A percentile compares a stretch with the other conserved stretches of the same genome.
phyloP scores from a whole-genome alignment of 352 stramenopile species.

The Phytophthora kernoviae region DNA sequence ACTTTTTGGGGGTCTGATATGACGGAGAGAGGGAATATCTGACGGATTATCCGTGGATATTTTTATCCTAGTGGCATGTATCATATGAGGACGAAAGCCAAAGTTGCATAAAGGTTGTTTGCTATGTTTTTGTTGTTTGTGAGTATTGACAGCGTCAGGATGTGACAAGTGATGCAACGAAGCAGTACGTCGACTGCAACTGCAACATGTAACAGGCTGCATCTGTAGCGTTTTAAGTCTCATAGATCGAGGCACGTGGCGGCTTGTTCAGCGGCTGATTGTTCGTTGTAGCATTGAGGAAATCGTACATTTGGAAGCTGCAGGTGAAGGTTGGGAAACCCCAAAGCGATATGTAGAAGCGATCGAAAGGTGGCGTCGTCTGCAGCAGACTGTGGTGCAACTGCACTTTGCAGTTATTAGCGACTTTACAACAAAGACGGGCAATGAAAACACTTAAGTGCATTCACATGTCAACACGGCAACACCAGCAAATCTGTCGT shows the following conservation, averaged over 20 bases:
- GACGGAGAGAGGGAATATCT: background rate
- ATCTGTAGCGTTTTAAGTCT: background rate
- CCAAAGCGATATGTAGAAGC: background rate
- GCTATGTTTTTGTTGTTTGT: constrained; percentile 11
- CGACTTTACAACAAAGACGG: too few relatives aligned
- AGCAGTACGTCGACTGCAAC: too few relatives aligned
- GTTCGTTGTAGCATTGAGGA: background rate
- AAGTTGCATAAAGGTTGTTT: constrained; percentile 36
- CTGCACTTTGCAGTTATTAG: too few relatives aligned
- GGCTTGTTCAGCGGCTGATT: too few relatives aligned
- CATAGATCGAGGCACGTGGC: too few relatives aligned
- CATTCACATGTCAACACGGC: constrained; percentile 7
- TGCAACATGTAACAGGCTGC: background rate
- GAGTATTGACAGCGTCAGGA: too few relatives aligned
- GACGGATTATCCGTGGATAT: background rate
- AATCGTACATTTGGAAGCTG: background rate
- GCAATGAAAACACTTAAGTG: too few relatives aligned
- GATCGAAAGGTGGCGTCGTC: too few relatives aligned
- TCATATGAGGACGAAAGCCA: constrained; percentile 29
- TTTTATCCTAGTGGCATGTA: constrained; percentile 27
- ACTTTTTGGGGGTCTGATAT: constrained; percentile 83
- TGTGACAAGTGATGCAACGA: too few relatives aligned
- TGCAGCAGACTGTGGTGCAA: too few relatives aligned
- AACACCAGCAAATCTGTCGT: constrained; percentile 3
- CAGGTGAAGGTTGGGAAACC: too few relatives aligned